Percentiles rank a stretch among this genome's conserved stretches.
phyloP scores from a whole-genome alignment of 192 early-diverging fungal species.

The Powellomyces hirtus region DNA sequence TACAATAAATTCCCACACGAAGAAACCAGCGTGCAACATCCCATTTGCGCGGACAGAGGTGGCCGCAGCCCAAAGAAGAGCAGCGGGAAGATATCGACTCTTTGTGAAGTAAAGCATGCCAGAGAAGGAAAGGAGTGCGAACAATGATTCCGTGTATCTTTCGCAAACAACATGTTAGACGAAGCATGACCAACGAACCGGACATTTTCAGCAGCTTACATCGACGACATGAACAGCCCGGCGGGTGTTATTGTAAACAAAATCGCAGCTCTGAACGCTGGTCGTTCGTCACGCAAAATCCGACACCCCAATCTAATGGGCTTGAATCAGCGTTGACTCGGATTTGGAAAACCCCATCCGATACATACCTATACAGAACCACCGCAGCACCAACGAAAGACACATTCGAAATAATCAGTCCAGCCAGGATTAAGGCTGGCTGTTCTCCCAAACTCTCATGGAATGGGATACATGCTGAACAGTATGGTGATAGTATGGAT shows the following conservation, averaged over 20 bases:
- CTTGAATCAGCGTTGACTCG: no score
- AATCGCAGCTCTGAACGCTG: slow-evolving; percentile 65
- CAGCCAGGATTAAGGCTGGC: slow-evolving; percentile 25
- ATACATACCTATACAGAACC: slow-evolving; percentile 67
- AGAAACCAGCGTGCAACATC: slow-evolving; percentile 77
- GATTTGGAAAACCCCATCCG: no score
- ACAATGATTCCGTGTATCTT: slow-evolving; percentile 80
- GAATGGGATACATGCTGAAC: not conserved
- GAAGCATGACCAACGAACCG: not conserved
- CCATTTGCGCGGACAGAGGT: slow-evolving; percentile 76
- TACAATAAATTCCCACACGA: slow-evolving; percentile 68
- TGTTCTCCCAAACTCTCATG: not conserved
- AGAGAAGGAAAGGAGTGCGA: slow-evolving; percentile 73
- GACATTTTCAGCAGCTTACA: slow-evolving; percentile 38
- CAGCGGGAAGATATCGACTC: slow-evolving; percentile 50
- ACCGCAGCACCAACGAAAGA: slow-evolving; percentile 73
- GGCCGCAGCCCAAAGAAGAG: slow-evolving; percentile 63
- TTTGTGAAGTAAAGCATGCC: slow-evolving; percentile 64
- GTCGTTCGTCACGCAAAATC: slow-evolving; percentile 42
- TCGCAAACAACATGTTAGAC: not conserved
- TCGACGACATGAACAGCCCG: slow-evolving; percentile 81
- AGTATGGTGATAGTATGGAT: no score
- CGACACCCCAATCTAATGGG: slow-evolving; percentile 35
- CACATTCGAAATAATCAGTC: slow-evolving; percentile 71
- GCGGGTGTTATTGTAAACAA: slow-evolving; percentile 76